Evolutionary conservation across 768 basidiomycete genomes (phyloP), one percentile per base, ranked within the genome.

Genomic region (Trametopsis cervina): DNA sequence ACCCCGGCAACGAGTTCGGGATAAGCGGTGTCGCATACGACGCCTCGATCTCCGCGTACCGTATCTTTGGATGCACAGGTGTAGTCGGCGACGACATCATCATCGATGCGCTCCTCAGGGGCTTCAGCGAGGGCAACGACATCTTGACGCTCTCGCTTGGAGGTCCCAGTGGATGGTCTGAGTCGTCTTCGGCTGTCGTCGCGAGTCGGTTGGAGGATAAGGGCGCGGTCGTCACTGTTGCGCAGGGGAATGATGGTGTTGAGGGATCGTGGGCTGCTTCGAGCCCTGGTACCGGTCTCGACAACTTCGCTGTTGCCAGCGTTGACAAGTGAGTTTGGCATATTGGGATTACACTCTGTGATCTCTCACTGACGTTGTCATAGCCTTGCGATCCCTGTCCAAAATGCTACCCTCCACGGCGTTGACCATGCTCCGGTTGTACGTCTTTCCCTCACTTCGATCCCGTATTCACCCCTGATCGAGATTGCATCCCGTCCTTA

Each of bases 1-100:
- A 78, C 49, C 74, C 77, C 1, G 73, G 65, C 40, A 85, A 84
- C 57, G 56, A 61, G 35, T 81, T 76, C 68, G 78, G 77, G 61
- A 76, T 85, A 56, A 78, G 76, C 38, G 85, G 85, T 47, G 82
- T 83, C 38, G 83, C 85, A 3, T 82, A 75, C 48, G 69, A 72
- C 1, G 77, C 81, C 0, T 72, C 72, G 1, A 63, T 84, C 33
- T 72, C 66, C 4, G 59, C 71, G 7, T 80, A 80, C 64, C 62
- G 80, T 44, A 66, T 85, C 5, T 84, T 83, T 57, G 77, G 79
- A 2, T 86, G 85, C 58, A 51, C 43, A 2, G 78, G 78, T 0
- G 61, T 51, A 6, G 70, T 76, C 52, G 69, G 67, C 40, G 72
- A 78, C 55, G 71, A 81, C 61, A 61, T 69, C 33, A 64, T 73